Percentiles rank a stretch among this genome's conserved stretches.
phyloP scores from a whole-genome alignment of 495 filamentous ascomycete species.

The Podospora australis region DNA sequence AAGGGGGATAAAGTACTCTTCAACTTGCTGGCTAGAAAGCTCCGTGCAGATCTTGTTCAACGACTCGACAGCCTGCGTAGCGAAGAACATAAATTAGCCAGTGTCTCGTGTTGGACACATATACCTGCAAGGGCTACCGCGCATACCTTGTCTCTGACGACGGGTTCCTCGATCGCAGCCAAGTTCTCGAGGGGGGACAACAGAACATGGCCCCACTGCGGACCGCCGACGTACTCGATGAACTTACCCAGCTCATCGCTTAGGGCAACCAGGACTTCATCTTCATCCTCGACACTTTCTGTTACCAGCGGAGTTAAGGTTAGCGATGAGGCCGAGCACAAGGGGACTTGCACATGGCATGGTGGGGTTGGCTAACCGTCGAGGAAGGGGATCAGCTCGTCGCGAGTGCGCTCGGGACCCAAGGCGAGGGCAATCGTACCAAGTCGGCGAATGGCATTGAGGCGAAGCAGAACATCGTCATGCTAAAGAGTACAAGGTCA shows the following conservation, averaged over 20 bases:
- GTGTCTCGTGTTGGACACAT: not conserved
- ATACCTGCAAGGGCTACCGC: no score
- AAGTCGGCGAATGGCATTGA: constrained; percentile 96
- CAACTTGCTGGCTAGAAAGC: constrained; percentile 83
- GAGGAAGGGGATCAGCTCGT: constrained; percentile 96
- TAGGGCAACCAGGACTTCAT: constrained; percentile 93
- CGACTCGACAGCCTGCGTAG: constrained; percentile 83
- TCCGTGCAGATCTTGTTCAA: constrained; percentile 97
- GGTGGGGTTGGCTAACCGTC: constrained; percentile 60
- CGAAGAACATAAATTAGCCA: constrained; percentile 15
- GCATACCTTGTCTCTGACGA: constrained; percentile 90
- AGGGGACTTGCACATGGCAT: constrained; percentile 1
- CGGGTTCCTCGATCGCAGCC: constrained; percentile 94
- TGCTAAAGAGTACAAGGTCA: constrained; percentile 53
- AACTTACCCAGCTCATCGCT: constrained; percentile 95
- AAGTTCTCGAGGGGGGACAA: constrained; percentile 96
- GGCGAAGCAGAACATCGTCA: constrained; percentile 92
- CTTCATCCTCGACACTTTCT: constrained; percentile 99
- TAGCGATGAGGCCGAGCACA: constrained; percentile 11
- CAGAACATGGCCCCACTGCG: constrained; percentile 89
- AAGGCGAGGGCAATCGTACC: constrained; percentile 95
- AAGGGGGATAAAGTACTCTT: constrained; percentile 93
- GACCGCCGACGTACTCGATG: constrained; percentile 95
- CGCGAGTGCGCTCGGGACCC: constrained; percentile 89
- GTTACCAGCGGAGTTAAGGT: constrained; percentile 18